These are phyloP conservation scores for Polyporus arcularius DNA, from an alignment of 768 basidiomycete species.

Conservation along the genomic window DNA sequence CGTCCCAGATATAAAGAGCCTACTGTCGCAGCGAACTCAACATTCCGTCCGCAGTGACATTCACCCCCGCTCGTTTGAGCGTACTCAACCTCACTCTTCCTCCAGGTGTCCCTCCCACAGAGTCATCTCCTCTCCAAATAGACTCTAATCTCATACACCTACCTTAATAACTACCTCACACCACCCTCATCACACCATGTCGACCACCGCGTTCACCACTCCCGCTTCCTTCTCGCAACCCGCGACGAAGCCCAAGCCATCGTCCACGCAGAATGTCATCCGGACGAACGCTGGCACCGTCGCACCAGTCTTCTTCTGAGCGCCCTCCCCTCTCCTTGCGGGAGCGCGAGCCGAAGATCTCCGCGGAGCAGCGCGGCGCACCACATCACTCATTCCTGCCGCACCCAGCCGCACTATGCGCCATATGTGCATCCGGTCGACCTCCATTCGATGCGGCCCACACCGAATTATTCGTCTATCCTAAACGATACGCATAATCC, in stretches of 20 bases:
- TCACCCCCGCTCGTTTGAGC: conserved; percentile 8
- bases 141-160: neutral
- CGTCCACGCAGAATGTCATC: conserved; percentile 24
- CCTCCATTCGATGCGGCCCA: too few species aligned
- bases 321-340: neutral
- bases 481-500: too few species aligned
- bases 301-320: conserved; percentile 29
- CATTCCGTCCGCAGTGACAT: conserved; percentile 12
- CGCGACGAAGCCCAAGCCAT: conserved; percentile 17
- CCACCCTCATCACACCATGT: conserved; percentile 3
- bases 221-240: conserved; percentile 17
- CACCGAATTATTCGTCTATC: too few species aligned
- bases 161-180: neutral
- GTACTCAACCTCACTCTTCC: neutral
- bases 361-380: too few species aligned
- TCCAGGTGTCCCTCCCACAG: neutral
- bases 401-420: too few species aligned
- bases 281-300: conserved; percentile 23
- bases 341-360: too few species aligned
- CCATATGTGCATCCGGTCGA: too few species aligned
- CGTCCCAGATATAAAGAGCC: neutral
- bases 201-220: conserved; percentile 11
- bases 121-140: neutral
- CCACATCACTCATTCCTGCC: too few species aligned
- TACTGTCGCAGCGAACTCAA: neutral